phyloP scores from a whole-genome alignment of 2,329 filamentous ascomycete genomes.

The Penicillium sclerotiorum region DNA sequence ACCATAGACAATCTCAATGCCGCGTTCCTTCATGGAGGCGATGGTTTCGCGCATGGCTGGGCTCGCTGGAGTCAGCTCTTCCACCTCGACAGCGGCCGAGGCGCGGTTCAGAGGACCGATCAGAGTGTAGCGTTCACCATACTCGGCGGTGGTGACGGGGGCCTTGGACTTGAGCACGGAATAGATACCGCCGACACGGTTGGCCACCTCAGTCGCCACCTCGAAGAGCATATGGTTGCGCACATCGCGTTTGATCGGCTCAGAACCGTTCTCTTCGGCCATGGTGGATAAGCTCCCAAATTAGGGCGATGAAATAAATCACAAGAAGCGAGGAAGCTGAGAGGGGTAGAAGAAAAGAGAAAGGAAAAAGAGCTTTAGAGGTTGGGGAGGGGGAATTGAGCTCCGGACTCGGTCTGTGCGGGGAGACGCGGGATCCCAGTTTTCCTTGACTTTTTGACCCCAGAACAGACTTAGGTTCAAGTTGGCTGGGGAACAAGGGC shows the following conservation, averaged over 20 bases:
- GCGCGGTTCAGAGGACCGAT: slow-evolving; percentile 91
- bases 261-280: slow-evolving; percentile 76
- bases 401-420: slow-evolving; percentile 29
- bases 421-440: slow-evolving; percentile 14
- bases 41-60: slow-evolving; percentile 81
- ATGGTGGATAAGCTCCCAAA: slow-evolving; percentile 69
- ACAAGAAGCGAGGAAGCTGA: neutral
- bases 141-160: slow-evolving; percentile 94
- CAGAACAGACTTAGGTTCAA: slow-evolving; percentile 4
- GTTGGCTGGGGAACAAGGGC: slow-evolving; percentile 1
- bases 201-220: slow-evolving; percentile 94
- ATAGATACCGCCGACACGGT: slow-evolving; percentile 98
- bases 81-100: slow-evolving; percentile 96
- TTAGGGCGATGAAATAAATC: slow-evolving; percentile 41
- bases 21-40: slow-evolving; percentile 87
- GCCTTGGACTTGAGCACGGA: slow-evolving; percentile 99
- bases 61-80: slow-evolving; percentile 82
- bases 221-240: slow-evolving; percentile 97
- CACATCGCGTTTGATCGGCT: slow-evolving; percentile 66
- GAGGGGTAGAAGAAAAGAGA: neutral
- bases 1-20: slow-evolving; percentile 87
- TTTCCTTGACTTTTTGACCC: neutral
- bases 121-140: slow-evolving; percentile 95
- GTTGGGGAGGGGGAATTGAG: slow-evolving; percentile 15
- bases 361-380: slow-evolving; percentile 9